These are phyloP conservation scores for Gnomoniopsis sp. DNA, from an alignment of 2,329 filamentous ascomycete genomes.

Conservation along the genomic window DNA sequence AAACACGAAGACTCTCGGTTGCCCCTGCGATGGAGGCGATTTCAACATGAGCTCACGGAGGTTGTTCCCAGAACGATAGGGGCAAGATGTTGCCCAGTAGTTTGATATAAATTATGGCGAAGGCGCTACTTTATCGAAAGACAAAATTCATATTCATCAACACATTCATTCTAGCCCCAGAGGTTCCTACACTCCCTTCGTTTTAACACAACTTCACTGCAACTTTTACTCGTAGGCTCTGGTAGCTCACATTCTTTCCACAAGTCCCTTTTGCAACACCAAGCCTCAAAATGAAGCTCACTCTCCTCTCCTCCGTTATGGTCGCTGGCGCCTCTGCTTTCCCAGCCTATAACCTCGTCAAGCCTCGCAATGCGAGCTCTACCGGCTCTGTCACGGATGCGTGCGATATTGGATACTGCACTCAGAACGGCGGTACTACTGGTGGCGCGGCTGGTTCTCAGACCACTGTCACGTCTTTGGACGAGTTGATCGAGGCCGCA, in stretches of 20 bases:
- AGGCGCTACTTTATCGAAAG: background rate
- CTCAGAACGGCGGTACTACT: conserved; percentile 48
- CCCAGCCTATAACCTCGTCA: conserved; percentile 2
- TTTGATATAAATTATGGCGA: background rate
- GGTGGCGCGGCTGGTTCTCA: conserved; percentile 53
- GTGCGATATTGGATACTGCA: conserved; percentile 40
- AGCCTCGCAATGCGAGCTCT: background rate
- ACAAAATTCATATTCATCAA: background rate
- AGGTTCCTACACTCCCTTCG: conserved; percentile 9
- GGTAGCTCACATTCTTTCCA: conserved; percentile 6
- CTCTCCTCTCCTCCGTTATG: conserved; percentile 4
- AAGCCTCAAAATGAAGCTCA: conserved; percentile 13
- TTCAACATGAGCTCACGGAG: background rate
- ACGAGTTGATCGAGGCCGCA: conserved; percentile 47
- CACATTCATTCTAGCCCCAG: background rate
- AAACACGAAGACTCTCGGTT: background rate
- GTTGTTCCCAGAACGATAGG: background rate
- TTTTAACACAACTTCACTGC: background rate
- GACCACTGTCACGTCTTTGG: conserved; percentile 50
- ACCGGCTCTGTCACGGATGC: conserved; percentile 14
- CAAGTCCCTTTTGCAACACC: background rate
- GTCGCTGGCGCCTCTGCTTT: conserved; percentile 4
- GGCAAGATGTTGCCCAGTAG: background rate
- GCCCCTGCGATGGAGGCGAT: background rate
- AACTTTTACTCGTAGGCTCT: conserved; percentile 13